Percentiles rank a stretch among this genome's conserved stretches.
Conservation (phyloP, 768 basidiomycete genomes). For the Tricholoma sp. region DNA sequence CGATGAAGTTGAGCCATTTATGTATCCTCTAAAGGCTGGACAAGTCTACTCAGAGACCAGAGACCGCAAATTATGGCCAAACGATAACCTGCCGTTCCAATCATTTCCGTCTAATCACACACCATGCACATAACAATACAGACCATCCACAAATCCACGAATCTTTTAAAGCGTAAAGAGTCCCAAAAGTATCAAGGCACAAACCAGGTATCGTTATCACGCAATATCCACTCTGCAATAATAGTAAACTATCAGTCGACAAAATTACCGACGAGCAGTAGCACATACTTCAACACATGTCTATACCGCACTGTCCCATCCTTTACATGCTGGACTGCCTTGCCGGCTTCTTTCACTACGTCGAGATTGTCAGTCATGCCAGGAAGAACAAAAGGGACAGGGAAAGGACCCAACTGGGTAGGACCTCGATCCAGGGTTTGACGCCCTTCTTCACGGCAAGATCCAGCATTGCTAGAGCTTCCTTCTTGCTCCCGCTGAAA, state of each 20-base stretch:
- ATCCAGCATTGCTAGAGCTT: constrained; percentile 54
- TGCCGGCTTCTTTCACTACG: constrained; percentile 38
- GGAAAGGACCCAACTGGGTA: constrained; percentile 29
- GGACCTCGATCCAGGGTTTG: constrained; percentile 40
- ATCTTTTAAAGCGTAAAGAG: not conserved
- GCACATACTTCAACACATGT: constrained; percentile 36
- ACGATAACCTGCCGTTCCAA: too few species aligned
- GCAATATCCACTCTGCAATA: not conserved
- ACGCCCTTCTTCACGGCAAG: constrained; percentile 51
- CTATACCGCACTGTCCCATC: constrained; percentile 49
- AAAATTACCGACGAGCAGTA: not conserved
- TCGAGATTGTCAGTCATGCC: not conserved
- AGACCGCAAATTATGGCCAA: too few species aligned
- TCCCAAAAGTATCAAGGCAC: not conserved
- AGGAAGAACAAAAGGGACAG: not conserved
- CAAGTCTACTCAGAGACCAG: too few species aligned
- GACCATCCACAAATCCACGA: not conserved
- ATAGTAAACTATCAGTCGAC: not conserved
- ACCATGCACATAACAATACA: not conserved
- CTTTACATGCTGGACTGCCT: constrained; percentile 45
- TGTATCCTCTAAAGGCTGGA: too few species aligned
- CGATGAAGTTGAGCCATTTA: too few species aligned
- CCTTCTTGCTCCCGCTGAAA: constrained; percentile 53
- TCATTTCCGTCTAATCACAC: too few species aligned
- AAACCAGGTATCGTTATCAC: not conserved